Evolutionary conservation across 139 green algal genomes (phyloP), one percentile per base, ranked within the genome.

Genomic region (Nannochloris sp.): DNA sequence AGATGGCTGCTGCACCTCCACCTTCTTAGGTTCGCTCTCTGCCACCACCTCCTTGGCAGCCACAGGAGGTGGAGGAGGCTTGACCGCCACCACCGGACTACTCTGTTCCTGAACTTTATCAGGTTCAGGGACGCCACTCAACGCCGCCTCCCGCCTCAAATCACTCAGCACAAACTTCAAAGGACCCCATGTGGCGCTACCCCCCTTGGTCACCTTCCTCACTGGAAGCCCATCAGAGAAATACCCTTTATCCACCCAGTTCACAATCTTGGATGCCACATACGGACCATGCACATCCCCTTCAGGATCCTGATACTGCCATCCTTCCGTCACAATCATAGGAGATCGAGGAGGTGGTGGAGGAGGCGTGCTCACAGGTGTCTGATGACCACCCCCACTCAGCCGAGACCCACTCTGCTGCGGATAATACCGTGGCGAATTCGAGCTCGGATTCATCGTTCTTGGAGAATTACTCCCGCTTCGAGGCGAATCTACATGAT

Each of bases 231-330:
- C 30, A 6, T 46, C 49, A 23, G 60, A 53, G 20, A 74, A 74
- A 55, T 56, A 69, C 13, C 25, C 20, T 30, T 45, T n/a, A 43
- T 59, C 40, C 20, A 70, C 17, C 70, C 71, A 78, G 26, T 75
- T 75, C 12, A 75, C 48, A 17, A 78, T 70, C 17, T 69, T 63
- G 3, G 61, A 13, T n/a, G 66, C 60, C 2, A 56, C n/a, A 63
- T 62, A 78, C 36, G 66, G 71, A 26, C 71, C 71, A 29, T 75
- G 71, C 46, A 59, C 20, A 26, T 23, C 9, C 9, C 71, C 71
- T 29, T 61, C 66, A 2, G 60, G 66, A 25, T 75, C 71, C 6
- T 25, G 28, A 53, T 78, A 78, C 51, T 76, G 45, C 71, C 71
- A 78, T 8, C 70, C 67, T 23, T 81, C 45, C 17, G 65, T 55